These are phyloP conservation scores for Colletotrichum scovillei DNA, from an alignment of 2,329 filamentous ascomycete species.

Conservation along the genomic window DNA sequence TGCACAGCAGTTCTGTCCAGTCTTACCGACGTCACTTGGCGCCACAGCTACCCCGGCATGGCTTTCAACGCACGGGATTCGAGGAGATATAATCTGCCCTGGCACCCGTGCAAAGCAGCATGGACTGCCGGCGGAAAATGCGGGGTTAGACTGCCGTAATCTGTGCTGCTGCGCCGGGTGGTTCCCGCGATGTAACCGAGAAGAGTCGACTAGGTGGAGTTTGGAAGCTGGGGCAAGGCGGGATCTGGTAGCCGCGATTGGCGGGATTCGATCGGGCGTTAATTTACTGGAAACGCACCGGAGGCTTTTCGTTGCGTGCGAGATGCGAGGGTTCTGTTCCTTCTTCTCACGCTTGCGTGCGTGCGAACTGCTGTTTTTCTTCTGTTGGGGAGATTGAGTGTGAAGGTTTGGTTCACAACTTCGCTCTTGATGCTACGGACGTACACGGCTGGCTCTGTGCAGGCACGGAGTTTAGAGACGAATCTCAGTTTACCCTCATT, in stretches of 20 bases:
- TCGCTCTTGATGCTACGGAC: not conserved
- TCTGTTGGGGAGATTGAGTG: not conserved
- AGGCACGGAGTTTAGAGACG: not conserved
- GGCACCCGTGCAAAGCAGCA: not conserved
- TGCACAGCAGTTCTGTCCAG: not conserved
- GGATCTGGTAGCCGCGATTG: slow-evolving; percentile 34
- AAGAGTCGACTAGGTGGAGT: not conserved
- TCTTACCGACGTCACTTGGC: not conserved
- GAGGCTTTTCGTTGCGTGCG: not conserved
- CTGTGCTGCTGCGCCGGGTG: not conserved
- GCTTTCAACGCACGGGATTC: not conserved
- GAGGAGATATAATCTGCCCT: not conserved
- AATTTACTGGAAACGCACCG: not conserved
- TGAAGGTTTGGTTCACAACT: not conserved
- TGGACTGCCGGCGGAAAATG: slow-evolving; percentile 1
- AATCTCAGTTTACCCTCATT: not conserved
- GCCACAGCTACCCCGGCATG: not conserved
- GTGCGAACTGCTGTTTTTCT: not conserved
- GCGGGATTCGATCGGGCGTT: slow-evolving; percentile 32
- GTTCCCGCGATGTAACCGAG: not conserved
- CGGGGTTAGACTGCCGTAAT: slow-evolving; percentile 1
- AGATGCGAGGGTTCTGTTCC: not conserved
- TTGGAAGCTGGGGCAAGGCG: not conserved
- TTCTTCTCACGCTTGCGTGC: not conserved
- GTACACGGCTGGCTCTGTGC: not conserved